Evolutionary conservation across 1,139 yeast genomes (phyloP).

Genomic region (Nakaseomyces kungkrabaensis): DNA sequence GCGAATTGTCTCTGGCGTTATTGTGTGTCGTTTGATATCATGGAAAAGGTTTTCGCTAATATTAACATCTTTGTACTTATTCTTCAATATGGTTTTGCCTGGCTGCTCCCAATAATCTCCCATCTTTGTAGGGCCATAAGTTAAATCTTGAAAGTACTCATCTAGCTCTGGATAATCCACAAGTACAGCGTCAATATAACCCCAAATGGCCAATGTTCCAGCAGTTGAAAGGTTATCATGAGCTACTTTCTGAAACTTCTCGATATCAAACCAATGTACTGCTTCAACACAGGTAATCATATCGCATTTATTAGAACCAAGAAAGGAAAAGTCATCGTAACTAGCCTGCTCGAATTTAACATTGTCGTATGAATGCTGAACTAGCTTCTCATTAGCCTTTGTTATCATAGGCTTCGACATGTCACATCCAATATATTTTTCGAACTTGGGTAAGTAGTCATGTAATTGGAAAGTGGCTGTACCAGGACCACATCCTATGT

Average conservation of each 20-base stretch:
- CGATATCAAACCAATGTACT: slow-evolving; percentile 63
- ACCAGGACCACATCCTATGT: slow-evolving; percentile 79
- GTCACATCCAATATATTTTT: slow-evolving; percentile 52
- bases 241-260: slow-evolving; percentile 41
- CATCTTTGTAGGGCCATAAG: slow-evolving; percentile 37
- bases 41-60: slow-evolving; percentile 35
- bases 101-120: slow-evolving; percentile 71
- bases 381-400: slow-evolving; percentile 30
- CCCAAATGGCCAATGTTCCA: slow-evolving; percentile 68
- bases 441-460: slow-evolving; percentile 30
- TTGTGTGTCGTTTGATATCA: slow-evolving; percentile 34
- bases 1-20: slow-evolving; percentile 29
- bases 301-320: slow-evolving; percentile 35
- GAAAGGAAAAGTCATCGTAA: slow-evolving; percentile 19
- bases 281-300: slow-evolving; percentile 67
- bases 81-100: slow-evolving; percentile 45
- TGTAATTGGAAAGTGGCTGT: slow-evolving; percentile 52
- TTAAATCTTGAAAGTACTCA: slow-evolving; percentile 30
- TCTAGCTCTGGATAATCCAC: slow-evolving; percentile 34
- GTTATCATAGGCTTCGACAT: slow-evolving; percentile 53
- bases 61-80: slow-evolving; percentile 35
- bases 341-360: neutral
- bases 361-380: neutral
- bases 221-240: slow-evolving; percentile 42
- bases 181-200: slow-evolving; percentile 58